These are phyloP conservation scores for Phaeoacremonium minimum DNA, from an alignment of 2,329 filamentous ascomycete species.

Conservation along the genomic window DNA sequence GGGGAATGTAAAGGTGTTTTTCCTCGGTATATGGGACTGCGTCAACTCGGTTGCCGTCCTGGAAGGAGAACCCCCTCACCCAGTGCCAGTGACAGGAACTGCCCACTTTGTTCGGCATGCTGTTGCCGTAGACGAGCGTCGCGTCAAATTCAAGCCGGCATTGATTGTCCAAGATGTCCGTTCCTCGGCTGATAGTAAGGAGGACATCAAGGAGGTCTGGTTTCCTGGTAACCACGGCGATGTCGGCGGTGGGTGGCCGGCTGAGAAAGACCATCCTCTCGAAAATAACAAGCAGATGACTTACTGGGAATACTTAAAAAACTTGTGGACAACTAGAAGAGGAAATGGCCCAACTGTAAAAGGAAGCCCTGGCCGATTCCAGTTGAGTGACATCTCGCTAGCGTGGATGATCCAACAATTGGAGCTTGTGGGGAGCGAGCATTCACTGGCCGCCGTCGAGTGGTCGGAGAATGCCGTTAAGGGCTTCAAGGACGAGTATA, in stretches of 20 bases:
- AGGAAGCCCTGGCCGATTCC: conserved; percentile 25
- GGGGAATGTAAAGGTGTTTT: conserved; percentile 42
- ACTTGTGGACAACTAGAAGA: conserved; percentile 27
- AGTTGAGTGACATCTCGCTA: conserved; percentile 45
- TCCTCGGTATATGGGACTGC: conserved; percentile 52
- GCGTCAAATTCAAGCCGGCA: conserved; percentile 50
- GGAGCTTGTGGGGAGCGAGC: conserved; percentile 26
- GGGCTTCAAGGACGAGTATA: background rate
- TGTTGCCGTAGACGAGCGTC: conserved; percentile 47
- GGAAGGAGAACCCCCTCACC: conserved; percentile 30
- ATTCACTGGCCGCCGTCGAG: conserved; percentile 24
- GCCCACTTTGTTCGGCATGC: conserved; percentile 45
- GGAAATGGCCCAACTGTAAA: conserved; percentile 18
- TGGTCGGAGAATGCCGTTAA: conserved; percentile 24
- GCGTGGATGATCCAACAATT: conserved; percentile 50
- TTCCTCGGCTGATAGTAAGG: too few species aligned
- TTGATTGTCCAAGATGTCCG: conserved; percentile 39
- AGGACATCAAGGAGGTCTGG: conserved; percentile 42
- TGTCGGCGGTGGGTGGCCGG: conserved; percentile 50
- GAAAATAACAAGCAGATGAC: conserved; percentile 18
- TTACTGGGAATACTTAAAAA: conserved; percentile 27
- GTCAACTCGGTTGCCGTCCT: conserved; percentile 45
- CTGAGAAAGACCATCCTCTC: too few species aligned
- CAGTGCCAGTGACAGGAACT: conserved; percentile 31
- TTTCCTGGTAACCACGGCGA: conserved; percentile 51